Base-by-base conservation (phyloP, 192 early-diverging fungal species). In the Mortierella antarctica region DNA sequence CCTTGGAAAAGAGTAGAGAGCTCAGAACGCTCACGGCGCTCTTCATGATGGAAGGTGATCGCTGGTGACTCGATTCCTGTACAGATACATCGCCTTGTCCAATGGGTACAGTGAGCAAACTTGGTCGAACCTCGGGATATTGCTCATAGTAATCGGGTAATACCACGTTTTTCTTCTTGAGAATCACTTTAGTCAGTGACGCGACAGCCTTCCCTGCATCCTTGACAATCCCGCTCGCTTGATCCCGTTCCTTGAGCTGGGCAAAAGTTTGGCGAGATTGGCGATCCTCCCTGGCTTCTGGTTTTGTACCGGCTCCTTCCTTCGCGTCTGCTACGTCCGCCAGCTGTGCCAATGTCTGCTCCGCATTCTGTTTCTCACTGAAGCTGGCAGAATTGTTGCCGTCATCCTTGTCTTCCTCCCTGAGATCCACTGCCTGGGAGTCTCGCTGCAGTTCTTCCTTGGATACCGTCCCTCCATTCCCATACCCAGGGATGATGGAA, bases 1-100 rank as follows among this genome's bases (percentile, higher is more conserved):
- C 6, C 15, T 70, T 71, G 21, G 62, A 71, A 45, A 78, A 78
- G 3, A 97, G 96, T 89, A 77, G 12, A 8, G 62, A 65, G 40
- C 68, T 71, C 5, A 78, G 14, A 9, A 58, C 75, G 50, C 47
- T 62, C 46, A 80, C 77, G 31, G 77, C 77, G 45, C 65, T 80
- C 60, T 80, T 80, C 64, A 80, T 48, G n/a, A 80, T 62, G 13
- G 77, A 71, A 7, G 55, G 10, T 7, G 77, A 72, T 44, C 77
- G 69, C 13, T 39, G 20, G 13, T 68, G 77, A 23, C 5, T 62
- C 0, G 67, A 46, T 14, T 44, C 15, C 6, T 57, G 23, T 31
- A 18, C 41, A 7, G 63, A 21, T 2, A 52, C 58, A 11, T 70
- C 53, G 0, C n/a, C 5, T 2, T 14, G 45, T 15, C 53, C 57